Evolutionary conservation across 2,329 filamentous ascomycete genomes (phyloP).

Genomic region (Apiospora arundinis): DNA sequence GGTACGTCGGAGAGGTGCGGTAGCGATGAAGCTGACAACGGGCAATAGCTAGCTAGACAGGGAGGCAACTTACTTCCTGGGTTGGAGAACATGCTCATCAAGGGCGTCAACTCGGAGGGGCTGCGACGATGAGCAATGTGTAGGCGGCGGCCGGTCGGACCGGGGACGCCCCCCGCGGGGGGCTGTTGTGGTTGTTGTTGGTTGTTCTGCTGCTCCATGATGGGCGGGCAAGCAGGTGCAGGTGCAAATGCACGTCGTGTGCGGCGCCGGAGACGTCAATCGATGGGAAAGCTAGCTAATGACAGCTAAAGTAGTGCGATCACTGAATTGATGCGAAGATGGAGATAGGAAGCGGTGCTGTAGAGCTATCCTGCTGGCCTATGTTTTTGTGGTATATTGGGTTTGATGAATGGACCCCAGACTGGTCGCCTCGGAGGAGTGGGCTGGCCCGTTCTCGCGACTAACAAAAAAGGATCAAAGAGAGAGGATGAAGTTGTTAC

Average conservation of each 20-base stretch:
- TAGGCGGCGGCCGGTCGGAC: conserved; percentile 85
- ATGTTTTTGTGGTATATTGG: conserved; percentile 12
- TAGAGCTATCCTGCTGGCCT: conserved; percentile 18
- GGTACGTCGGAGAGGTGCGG: conserved; percentile 5
- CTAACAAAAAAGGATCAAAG: conserved; percentile 21
- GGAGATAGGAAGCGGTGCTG: conserved; percentile 29
- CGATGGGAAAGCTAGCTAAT: conserved; percentile 22
- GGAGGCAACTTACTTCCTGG: conserved; percentile 63
- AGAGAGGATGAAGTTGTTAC: conserved; percentile 21
- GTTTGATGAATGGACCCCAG: conserved; percentile 1
- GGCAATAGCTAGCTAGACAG: conserved; percentile 20
- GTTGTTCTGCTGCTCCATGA: conserved; percentile 71
- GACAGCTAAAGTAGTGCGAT: conserved; percentile 20
- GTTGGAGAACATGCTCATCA: conserved; percentile 89
- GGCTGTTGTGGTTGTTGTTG: conserved; percentile 53
- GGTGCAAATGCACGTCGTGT: conserved; percentile 51
- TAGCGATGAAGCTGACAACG: not conserved
- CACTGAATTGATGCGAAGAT: conserved; percentile 20
- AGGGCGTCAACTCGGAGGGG: conserved; percentile 93
- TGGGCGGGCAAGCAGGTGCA: conserved; percentile 48
- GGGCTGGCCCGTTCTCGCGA: conserved; percentile 19
- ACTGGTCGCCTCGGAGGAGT: conserved; percentile 17
- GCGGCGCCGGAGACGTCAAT: conserved; percentile 46
- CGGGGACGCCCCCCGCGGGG: conserved; percentile 64
- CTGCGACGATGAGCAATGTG: conserved; percentile 97